phyloP scores from a whole-genome alignment of 202 grass and related monocot genomes.

The Digitaria exilis region DNA sequence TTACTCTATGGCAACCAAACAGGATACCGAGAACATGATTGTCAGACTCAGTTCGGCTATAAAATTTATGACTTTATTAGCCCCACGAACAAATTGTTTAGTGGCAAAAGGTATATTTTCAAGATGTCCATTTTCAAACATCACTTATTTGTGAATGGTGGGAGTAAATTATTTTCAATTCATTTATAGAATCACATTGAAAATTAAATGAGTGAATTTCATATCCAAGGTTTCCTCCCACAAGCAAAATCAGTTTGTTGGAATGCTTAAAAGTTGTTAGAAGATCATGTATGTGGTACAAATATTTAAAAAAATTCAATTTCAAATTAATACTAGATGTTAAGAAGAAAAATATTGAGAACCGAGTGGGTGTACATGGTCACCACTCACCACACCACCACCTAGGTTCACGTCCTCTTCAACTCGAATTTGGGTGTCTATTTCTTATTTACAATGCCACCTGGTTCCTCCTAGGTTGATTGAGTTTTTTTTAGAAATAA shows the following conservation, averaged over 20 bases:
- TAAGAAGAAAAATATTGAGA: background rate
- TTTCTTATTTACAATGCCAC: background rate
- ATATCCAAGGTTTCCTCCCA: background rate
- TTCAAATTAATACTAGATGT: background rate
- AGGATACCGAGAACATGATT: background rate
- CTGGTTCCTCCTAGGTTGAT: background rate
- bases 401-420: background rate
- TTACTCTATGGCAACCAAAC: background rate
- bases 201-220: background rate
- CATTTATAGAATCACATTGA: background rate
- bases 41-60: background rate
- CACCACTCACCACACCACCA: background rate
- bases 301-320: background rate
- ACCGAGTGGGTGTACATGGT: background rate
- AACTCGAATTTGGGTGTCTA: background rate
- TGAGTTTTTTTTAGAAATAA: background rate
- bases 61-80: background rate
- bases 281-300: background rate
- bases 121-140: background rate
- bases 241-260: background rate
- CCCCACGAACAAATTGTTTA: background rate
- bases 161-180: background rate
- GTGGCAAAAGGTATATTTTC: background rate
- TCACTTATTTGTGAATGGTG: background rate
- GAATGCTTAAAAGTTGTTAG: background rate